These are phyloP conservation scores for Pseudogymnoascus sp. DNA, from an alignment of 2,329 filamentous ascomycete genomes.

Conservation along the genomic window DNA sequence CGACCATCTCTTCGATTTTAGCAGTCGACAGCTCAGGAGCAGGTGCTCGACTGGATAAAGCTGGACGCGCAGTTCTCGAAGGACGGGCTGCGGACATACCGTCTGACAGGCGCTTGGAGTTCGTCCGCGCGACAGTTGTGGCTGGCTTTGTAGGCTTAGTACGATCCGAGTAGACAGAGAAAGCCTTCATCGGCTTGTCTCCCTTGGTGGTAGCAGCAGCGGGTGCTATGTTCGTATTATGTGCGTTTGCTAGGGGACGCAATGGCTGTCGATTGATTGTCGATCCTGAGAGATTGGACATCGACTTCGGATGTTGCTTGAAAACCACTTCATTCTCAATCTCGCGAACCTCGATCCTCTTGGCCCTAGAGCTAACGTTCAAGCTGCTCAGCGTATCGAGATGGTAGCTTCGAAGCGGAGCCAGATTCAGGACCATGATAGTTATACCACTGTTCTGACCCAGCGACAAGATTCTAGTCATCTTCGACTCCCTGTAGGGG, in stretches of 20 bases:
- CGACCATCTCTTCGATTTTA: slow-evolving; percentile 83
- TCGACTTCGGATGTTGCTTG: slow-evolving; percentile 59
- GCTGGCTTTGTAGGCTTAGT: slow-evolving; percentile 36
- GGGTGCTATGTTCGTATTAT: slow-evolving; percentile 60
- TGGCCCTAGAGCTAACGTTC: slow-evolving; percentile 90
- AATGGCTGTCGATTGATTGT: slow-evolving; percentile 62
- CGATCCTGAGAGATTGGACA: slow-evolving; percentile 31
- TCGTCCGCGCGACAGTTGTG: slow-evolving; percentile 22
- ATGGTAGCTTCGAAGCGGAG: slow-evolving; percentile 85
- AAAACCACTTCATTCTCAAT: slow-evolving; percentile 93
- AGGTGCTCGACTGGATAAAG: slow-evolving; percentile 30
- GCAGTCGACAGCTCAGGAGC: slow-evolving; percentile 50
- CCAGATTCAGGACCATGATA: slow-evolving; percentile 92
- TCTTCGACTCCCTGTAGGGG: slow-evolving; percentile 91
- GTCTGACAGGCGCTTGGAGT: slow-evolving; percentile 29
- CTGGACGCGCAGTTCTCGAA: slow-evolving; percentile 38
- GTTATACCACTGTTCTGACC: slow-evolving; percentile 94
- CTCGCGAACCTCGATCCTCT: slow-evolving; percentile 91
- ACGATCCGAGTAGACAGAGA: slow-evolving; percentile 79
- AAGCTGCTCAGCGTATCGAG: slow-evolving; percentile 87
- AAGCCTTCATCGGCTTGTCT: slow-evolving; percentile 74
- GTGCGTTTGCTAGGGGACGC: slow-evolving; percentile 63
- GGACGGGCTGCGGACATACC: slow-evolving; percentile 31
- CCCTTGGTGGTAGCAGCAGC: slow-evolving; percentile 42
- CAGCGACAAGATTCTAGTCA: slow-evolving; percentile 87